Evolutionary conservation across 2,329 filamentous ascomycete species (phyloP).

Genomic region (Tricladium varicosporioides): DNA sequence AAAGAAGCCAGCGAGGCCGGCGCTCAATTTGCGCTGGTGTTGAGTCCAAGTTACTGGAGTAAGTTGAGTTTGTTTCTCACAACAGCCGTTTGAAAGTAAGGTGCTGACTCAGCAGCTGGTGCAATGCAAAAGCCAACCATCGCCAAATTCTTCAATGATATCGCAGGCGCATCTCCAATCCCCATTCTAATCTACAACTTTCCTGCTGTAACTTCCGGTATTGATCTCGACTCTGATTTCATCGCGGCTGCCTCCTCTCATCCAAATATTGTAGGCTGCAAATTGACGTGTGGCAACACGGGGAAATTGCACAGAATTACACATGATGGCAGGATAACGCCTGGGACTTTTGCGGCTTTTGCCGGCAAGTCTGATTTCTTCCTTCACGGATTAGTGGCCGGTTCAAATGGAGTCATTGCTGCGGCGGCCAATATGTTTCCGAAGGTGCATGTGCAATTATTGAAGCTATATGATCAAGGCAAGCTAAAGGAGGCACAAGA

Average conservation of each 20-base stretch:
- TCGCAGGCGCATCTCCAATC: constrained; percentile 56
- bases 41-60: constrained; percentile 68
- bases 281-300: constrained; percentile 85
- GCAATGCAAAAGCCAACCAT: constrained; percentile 42
- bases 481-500: constrained; percentile 55
- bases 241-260: constrained; percentile 57
- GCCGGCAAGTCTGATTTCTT: constrained; percentile 1
- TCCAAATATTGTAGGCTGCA: constrained; percentile 79
- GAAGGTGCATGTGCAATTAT: constrained; percentile 56
- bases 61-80: constrained; percentile 25
- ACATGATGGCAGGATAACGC: not conserved
- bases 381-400: constrained; percentile 48
- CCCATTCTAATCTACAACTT: constrained; percentile 65
- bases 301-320: constrained; percentile 82
- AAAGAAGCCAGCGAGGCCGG: constrained; percentile 62
- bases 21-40: constrained; percentile 64
- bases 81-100: constrained; percentile 44
- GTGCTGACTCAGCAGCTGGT: constrained; percentile 29
- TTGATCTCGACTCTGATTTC: constrained; percentile 56
- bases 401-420: constrained; percentile 66
- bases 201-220: constrained; percentile 53
- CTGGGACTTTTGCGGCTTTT: not conserved
- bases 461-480: constrained; percentile 56
- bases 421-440: constrained; percentile 68
- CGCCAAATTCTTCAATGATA: constrained; percentile 56